Evolutionary conservation across 1,139 yeast genomes (phyloP).

Genomic region (Pichia sp.): DNA sequence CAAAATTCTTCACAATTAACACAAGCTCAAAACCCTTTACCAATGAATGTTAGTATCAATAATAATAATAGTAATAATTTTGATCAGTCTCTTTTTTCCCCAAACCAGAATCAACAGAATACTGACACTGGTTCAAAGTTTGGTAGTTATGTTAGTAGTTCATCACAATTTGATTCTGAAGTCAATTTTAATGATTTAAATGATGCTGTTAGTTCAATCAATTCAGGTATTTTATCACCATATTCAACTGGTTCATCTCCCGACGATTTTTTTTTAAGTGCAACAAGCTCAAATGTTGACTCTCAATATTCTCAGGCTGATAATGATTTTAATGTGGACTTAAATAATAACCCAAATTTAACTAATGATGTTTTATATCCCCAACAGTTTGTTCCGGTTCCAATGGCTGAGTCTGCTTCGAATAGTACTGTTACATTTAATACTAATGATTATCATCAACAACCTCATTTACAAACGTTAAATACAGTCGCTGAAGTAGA

Average conservation of each 20-base stretch:
- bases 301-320: constrained; percentile 15
- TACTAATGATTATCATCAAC: constrained; percentile 13
- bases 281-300: constrained; percentile 16
- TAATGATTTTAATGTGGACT: constrained; percentile 11
- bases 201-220: constrained; percentile 26
- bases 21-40: constrained; percentile 5
- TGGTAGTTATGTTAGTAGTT: constrained; percentile 16
- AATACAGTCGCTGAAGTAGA: constrained; percentile 20
- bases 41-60: not conserved
- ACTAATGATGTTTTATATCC: constrained; percentile 17
- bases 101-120: constrained; percentile 2
- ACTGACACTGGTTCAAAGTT: constrained; percentile 12
- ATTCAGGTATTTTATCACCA: constrained; percentile 27
- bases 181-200: constrained; percentile 26
- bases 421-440: constrained; percentile 25
- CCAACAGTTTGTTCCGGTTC: constrained; percentile 18
- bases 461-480: constrained; percentile 13
- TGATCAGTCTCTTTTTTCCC: not conserved
- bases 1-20: constrained; percentile 8
- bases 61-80: not conserved
- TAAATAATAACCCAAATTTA: constrained; percentile 3
- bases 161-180: constrained; percentile 21
- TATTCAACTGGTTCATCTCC: constrained; percentile 32
- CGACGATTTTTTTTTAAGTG: constrained; percentile 25
- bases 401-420: constrained; percentile 28